phyloP scores from a whole-genome alignment of 306 rosid species.

The Begonia fuchsioides region DNA sequence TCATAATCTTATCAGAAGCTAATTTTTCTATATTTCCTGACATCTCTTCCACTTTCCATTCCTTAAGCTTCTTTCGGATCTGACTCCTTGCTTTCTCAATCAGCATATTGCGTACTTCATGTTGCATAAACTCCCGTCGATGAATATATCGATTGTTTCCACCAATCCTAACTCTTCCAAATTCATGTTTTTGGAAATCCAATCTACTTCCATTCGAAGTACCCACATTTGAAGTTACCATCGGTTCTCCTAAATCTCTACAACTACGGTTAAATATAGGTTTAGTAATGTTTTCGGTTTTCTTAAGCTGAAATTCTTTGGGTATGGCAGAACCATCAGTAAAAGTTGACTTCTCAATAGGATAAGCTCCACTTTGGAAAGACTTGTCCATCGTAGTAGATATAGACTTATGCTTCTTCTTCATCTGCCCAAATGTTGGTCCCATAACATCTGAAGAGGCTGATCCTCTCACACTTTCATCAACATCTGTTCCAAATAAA shows the following conservation, averaged over 20 bases:
- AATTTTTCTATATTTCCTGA: constrained; percentile 15
- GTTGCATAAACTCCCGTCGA: constrained; percentile 24
- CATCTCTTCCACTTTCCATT: constrained; percentile 18
- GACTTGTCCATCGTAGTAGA: too few species aligned
- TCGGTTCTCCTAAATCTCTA: constrained; percentile 9
- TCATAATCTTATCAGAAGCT: constrained; percentile 10
- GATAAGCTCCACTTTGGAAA: too few species aligned
- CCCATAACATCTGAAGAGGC: too few species aligned
- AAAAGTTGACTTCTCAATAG: too few species aligned
- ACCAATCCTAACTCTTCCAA: constrained; percentile 22
- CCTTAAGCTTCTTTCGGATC: constrained; percentile 41
- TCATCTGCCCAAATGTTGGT: too few species aligned
- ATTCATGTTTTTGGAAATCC: constrained; percentile 25
- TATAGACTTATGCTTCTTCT: too few species aligned
- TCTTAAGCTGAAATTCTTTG: too few species aligned
- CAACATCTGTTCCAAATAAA: constrained; percentile 15
- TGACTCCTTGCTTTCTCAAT: constrained; percentile 36
- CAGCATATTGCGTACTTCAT: constrained; percentile 31
- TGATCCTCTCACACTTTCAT: constrained; percentile 12
- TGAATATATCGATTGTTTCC: constrained; percentile 18
- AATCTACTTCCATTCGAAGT: constrained; percentile 10
- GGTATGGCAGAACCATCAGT: too few species aligned
- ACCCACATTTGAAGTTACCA: constrained; percentile 19
- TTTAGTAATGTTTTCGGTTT: too few species aligned
- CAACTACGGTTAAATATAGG: constrained; percentile 11